phyloP scores from a whole-genome alignment of 176 grass and related monocot species.

The Eleusine indica region DNA sequence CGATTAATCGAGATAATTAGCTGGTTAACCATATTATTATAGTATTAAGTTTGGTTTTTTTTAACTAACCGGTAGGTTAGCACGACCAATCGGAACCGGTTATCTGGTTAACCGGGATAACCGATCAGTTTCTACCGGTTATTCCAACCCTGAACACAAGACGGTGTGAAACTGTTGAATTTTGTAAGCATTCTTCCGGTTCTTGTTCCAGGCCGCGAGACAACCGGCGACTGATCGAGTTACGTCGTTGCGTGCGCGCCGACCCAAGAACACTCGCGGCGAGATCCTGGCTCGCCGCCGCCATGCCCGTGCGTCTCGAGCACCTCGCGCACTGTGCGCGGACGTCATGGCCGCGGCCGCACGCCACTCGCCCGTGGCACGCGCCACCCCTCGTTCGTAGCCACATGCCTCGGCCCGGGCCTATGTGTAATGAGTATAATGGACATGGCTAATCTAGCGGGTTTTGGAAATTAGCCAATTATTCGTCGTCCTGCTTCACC shows the following conservation, averaged over 20 bases:
- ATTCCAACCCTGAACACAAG: not conserved
- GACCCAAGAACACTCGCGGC: not conserved
- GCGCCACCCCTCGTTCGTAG: conserved; percentile 8
- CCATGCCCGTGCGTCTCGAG: not conserved
- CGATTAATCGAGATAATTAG: no score
- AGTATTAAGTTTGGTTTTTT: no score
- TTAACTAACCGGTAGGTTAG: no score
- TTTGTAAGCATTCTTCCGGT: not conserved
- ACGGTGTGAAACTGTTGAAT: not conserved
- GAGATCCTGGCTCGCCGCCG: not conserved
- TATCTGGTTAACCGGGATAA: no score
- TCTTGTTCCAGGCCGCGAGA: not conserved
- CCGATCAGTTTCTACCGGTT: no score
- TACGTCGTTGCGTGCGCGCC: conserved; percentile 30
- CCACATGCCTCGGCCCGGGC: conserved; percentile 31
- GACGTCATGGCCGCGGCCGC: conserved; percentile 30
- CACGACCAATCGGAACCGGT: no score
- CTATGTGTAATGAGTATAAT: not conserved
- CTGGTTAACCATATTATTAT: no score
- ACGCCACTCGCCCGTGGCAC: conserved; percentile 25
- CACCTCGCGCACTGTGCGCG: conserved; percentile 16
- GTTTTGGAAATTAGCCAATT: conserved; percentile 32
- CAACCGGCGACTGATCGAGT: not conserved
- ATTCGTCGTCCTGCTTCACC: conserved; percentile 34
- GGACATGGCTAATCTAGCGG: not conserved